phyloP scores from a whole-genome alignment of 441 rosid genomes.

The Erodium trifolium region DNA sequence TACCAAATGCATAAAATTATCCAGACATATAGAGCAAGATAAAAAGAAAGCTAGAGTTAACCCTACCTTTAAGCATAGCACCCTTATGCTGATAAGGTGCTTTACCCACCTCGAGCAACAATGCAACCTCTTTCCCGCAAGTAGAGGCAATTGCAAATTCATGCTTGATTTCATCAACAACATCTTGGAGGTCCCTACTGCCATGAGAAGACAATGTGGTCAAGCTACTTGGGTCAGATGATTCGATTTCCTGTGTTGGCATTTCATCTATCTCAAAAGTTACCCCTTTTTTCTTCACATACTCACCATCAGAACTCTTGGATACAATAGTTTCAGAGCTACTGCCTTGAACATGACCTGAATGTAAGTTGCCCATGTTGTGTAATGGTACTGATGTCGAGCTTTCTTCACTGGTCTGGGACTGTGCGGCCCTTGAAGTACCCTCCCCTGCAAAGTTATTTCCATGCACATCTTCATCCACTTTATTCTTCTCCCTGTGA shows the following conservation, averaged over 20 bases:
- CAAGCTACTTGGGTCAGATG: constrained; percentile 54
- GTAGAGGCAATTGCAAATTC: constrained; percentile 76
- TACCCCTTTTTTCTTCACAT: constrained; percentile 52
- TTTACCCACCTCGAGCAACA: constrained; percentile 79
- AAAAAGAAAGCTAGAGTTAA: not conserved
- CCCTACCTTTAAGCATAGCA: constrained; percentile 55
- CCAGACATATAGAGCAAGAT: constrained; percentile 5
- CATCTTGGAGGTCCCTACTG: constrained; percentile 76
- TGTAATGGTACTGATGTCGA: constrained; percentile 17
- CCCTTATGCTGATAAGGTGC: constrained; percentile 68
- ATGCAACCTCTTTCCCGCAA: constrained; percentile 81
- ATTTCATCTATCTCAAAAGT: constrained; percentile 72
- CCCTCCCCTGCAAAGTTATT: constrained; percentile 49
- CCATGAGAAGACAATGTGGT: constrained; percentile 59
- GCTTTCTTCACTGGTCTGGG: constrained; percentile 8
- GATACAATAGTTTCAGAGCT: constrained; percentile 39
- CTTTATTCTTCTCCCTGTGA: constrained; percentile 15
- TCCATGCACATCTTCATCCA: constrained; percentile 16
- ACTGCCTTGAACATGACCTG: constrained; percentile 34
- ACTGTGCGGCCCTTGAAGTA: constrained; percentile 41
- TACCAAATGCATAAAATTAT: not conserved
- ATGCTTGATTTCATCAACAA: constrained; percentile 68
- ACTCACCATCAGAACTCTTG: constrained; percentile 44
- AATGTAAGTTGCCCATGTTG: constrained; percentile 29
- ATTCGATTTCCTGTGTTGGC: constrained; percentile 41